Evolutionary conservation across 2,329 filamentous ascomycete species (phyloP).

Genomic region (Amauroascus verrucosus): DNA sequence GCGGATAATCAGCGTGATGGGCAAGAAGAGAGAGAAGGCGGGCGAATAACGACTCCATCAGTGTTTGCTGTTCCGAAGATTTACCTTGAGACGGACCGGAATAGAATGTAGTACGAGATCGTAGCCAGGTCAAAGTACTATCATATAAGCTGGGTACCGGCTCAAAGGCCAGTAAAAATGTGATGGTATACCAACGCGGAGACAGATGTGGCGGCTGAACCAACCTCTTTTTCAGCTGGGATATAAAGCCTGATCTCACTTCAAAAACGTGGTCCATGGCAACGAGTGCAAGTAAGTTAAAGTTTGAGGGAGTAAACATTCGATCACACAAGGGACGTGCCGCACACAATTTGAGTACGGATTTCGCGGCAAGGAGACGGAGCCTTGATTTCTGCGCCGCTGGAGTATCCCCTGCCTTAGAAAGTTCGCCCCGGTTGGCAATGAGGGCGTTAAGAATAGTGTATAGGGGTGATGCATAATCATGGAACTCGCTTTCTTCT

Average conservation of each 20-base stretch:
- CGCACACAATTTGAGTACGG: slow-evolving; percentile 73
- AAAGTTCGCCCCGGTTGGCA: slow-evolving; percentile 65
- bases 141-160: slow-evolving; percentile 62
- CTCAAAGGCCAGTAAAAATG: slow-evolving; percentile 88
- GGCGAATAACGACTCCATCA: slow-evolving; percentile 71
- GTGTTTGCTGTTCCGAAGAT: slow-evolving; percentile 43
- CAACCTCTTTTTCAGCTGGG: slow-evolving; percentile 66
- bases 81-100: slow-evolving; percentile 35
- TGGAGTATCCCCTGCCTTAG: slow-evolving; percentile 64
- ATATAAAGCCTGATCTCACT: slow-evolving; percentile 69
- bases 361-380: slow-evolving; percentile 68
- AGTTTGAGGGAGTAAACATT: slow-evolving; percentile 59
- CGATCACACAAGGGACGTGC: slow-evolving; percentile 62
- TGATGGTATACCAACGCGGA: slow-evolving; percentile 75
- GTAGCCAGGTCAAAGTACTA: slow-evolving; percentile 76
- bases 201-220: slow-evolving; percentile 56
- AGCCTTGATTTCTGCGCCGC: slow-evolving; percentile 68
- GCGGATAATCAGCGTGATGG: slow-evolving; percentile 78
- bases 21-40: slow-evolving; percentile 79
- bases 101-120: slow-evolving; percentile 63
- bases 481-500: slow-evolving; percentile 36
- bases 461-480: slow-evolving; percentile 57
- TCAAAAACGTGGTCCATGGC: slow-evolving; percentile 65
- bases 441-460: slow-evolving; percentile 70
- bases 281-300: slow-evolving; percentile 70